Evolutionary conservation across 495 filamentous ascomycete genomes (phyloP), one percentile per base, ranked within the genome.

Genomic region (Trichocladium uniseriatum): DNA sequence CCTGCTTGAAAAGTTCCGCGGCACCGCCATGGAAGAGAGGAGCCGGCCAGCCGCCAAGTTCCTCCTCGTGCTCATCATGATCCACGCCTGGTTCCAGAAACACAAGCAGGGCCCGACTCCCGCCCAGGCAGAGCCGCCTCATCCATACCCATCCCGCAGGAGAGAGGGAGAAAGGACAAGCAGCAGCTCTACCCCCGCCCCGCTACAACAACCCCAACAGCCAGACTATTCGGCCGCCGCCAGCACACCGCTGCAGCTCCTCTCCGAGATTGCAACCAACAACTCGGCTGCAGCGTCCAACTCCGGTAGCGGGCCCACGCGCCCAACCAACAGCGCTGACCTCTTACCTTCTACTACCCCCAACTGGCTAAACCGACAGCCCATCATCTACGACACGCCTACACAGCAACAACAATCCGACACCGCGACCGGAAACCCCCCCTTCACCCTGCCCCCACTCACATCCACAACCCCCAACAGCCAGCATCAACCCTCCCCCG

Each of bases 11-110:
- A 78, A 81, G 36, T 88, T 95, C 58, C 71, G 71, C 29, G 69
- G 71, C 14, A 79, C 84, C 1, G 80, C 83, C 0, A 75, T 74
- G 0, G 76, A 77, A 0, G 80, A 84, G 22, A 77, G 76, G 29
- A 84, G 80, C 31, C 73, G 84, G 8, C 83, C 84, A 8, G 79
- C 87, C 2, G 70, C 75, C 29, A 94, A 88, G 59, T 92, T 95
- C 52, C 69, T 84, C 3, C 75, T 86, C 38, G 81, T 95, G 24
- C 65, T 94, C 16, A 66, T 74, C 32, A 81, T 91, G 76, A 63
- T 96, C 6, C 78, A 79, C 24, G 79, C 74, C 5, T 86, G 85
- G 79, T 94, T 90, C 56, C 62, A 72, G 19, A 71, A 70, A 44
- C 70, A 76, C 39, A 59, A 57, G 15, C 59, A 64, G 39, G 47